Base-by-base conservation (phyloP, 805 yeast species). In the Groenewaldozyma salmanticensis region DNA sequence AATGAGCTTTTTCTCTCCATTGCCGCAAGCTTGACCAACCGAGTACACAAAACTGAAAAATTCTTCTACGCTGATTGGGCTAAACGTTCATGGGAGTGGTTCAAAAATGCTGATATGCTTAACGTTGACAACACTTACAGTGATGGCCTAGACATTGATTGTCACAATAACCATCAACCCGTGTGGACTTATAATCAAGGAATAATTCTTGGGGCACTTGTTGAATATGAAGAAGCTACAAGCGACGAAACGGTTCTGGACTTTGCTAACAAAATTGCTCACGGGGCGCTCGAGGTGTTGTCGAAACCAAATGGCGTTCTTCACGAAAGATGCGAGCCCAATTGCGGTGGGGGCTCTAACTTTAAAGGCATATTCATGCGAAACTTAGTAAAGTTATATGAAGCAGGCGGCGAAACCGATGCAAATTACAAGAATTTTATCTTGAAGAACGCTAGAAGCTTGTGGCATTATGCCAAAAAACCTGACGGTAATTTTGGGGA, bases 121-220 rank as follows among this genome's bases (percentile, higher is more conserved):
- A 45, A 45, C 22, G 19, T 24, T 13, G 27, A 37, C 7, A 21
- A 33, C 20, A 19, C 36, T 9, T 36, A 42, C 36, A 45, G 42
- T 32, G 49, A 45, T 35, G 49, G 49, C 7, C 22, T 45, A 34
- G 35, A 37, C 15, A 18, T 21, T 16, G 4, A 20, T 5, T 33
- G 37, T n/a, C 19, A 34, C 16, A 42, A 37, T 24, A 40, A 42
- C 21, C 42, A 40, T 20, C 39, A 40, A 19, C 16, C 24, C 11
- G 38, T 27, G 2, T 45, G 45, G 44, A 32, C 46, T 6, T 45
- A 45, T 31, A 45, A 45, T 39, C 49, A 45, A 22, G 49, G 49
- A 2, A 46, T 45, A 11, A 38, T 45, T 2, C 38, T 45, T 6
- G 49, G 46, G 4, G 49, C 39, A 4, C 21, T 45, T 19, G 43